Evolutionary conservation across 345 rosid species (phyloP), one percentile per base, ranked within the genome.

Genomic region (Carallia pectinifolia): DNA sequence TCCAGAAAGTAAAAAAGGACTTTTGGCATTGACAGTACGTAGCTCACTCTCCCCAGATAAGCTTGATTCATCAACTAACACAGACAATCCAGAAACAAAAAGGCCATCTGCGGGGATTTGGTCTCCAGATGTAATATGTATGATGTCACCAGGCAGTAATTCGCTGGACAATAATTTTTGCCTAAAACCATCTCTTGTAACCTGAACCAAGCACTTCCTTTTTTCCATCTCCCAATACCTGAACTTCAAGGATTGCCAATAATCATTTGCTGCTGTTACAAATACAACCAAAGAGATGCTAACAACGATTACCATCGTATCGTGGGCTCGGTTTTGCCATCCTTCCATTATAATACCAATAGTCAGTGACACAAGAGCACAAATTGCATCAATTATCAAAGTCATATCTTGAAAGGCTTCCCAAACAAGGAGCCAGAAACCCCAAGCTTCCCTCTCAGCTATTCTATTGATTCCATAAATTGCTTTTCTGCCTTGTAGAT

Each of bases 351-450:
- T 90, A 37, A 93, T 81, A 12, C 98, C 98, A 44, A 93, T 94
- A 9, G 91, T 79, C 77, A 93, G 82, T 5, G 96, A 93, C 61
- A 91, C 85, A 29, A 93, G 82, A 53, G 96, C 94, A 55, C 98
- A 93, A 12, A 82, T 88, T 37, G 91, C 97, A 55, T 91, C 87
- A 68, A 91, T 93, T 94, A 91, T 87, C 1, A 93, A 89, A 17
- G 96, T 87, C 96, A 86, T 89, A 61, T 93, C 97, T 9, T 89
- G 96, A 60, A 91, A 85, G 58, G 98, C 98, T 84, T 93, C 98
- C 94, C 96, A 93, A 5, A 89, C 93, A 71, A 82, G 91, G 39
- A 89, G 65, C 96, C 91, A 88, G 82, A 91, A 93, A 67, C 92
- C 80, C 33, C 80, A 75, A 40, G 82, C 44, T 73, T 85, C 87